Conservation (phyloP, 345 rosid species). For the Gossypium herbaceum region DNA sequence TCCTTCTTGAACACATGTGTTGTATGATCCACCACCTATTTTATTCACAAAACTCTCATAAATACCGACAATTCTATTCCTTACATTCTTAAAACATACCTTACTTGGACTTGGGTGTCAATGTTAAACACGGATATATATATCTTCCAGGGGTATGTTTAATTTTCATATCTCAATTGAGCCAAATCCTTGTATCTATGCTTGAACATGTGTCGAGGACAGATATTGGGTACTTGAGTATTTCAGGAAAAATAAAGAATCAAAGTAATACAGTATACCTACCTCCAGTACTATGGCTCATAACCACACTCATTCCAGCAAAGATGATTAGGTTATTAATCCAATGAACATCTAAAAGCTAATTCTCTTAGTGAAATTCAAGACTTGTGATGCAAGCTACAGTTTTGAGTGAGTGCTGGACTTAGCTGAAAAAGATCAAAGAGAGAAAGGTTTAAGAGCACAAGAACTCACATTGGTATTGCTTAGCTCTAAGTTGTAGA, state of each 20-base stretch:
- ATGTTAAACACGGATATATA: not conserved
- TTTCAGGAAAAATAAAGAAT: not conserved
- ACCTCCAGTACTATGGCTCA: not conserved
- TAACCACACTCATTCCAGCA: not conserved
- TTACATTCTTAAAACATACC: not conserved
- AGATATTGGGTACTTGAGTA: not conserved
- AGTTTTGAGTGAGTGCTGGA: not conserved
- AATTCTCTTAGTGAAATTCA: not conserved
- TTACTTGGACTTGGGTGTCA: not conserved
- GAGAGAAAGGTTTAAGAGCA: not conserved
- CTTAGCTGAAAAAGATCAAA: not conserved
- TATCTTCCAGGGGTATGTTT: not conserved
- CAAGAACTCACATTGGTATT: slow-evolving; percentile 63
- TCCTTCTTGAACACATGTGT: slow-evolving; percentile 41
- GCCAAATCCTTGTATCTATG: not conserved
- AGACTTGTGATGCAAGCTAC: not conserved
- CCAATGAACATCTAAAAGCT: not conserved
- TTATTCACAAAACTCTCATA: not conserved
- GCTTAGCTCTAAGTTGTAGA: slow-evolving; percentile 81
- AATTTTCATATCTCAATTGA: too few species aligned
- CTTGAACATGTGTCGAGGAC: not conserved
- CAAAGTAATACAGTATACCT: not conserved
- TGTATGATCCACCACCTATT: slow-evolving; percentile 10
- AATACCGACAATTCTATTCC: too few species aligned
- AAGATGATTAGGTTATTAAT: not conserved